Evolutionary conservation across 257 asterid species (phyloP).

Genomic region (Ophiorrhiza pumila): DNA sequence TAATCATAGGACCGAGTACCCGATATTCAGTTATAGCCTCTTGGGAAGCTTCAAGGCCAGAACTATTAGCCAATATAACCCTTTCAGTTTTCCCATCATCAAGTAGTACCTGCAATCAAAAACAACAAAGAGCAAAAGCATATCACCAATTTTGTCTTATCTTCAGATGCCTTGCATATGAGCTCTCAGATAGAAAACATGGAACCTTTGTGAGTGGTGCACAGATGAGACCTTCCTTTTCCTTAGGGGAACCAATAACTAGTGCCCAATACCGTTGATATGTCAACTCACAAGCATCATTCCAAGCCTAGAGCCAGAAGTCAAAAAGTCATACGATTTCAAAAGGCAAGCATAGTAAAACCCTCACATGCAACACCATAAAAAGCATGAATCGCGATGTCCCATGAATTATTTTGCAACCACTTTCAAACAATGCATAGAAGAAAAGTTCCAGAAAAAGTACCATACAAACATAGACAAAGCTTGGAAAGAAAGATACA

Average conservation of each 20-base stretch:
- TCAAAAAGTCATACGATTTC: background rate
- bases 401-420: background rate
- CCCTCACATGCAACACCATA: slow-evolving; percentile 1
- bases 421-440: background rate
- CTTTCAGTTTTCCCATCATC: slow-evolving; percentile 81
- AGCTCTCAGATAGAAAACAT: background rate
- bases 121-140: slow-evolving; percentile 8
- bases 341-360: background rate
- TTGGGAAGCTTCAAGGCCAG: slow-evolving; percentile 78
- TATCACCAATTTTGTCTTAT: background rate
- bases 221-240: slow-evolving; percentile 69
- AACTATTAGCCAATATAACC: slow-evolving; percentile 67
- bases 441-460: background rate
- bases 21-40: slow-evolving; percentile 86
- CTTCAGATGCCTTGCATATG: slow-evolving; percentile 8
- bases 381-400: background rate
- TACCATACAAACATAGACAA: background rate
- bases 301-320: slow-evolving; percentile 53
- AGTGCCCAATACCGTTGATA: slow-evolving; percentile 85
- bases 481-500: background rate
- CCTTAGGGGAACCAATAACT: slow-evolving; percentile 88
- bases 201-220: slow-evolving; percentile 83
- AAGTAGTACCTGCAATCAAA: slow-evolving; percentile 60
- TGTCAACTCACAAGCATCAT: slow-evolving; percentile 55
- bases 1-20: slow-evolving; percentile 85